Evolutionary conservation across 495 filamentous ascomycete genomes (phyloP), one percentile per base, ranked within the genome.

Genomic region (Podospora pseudoanserina): DNA sequence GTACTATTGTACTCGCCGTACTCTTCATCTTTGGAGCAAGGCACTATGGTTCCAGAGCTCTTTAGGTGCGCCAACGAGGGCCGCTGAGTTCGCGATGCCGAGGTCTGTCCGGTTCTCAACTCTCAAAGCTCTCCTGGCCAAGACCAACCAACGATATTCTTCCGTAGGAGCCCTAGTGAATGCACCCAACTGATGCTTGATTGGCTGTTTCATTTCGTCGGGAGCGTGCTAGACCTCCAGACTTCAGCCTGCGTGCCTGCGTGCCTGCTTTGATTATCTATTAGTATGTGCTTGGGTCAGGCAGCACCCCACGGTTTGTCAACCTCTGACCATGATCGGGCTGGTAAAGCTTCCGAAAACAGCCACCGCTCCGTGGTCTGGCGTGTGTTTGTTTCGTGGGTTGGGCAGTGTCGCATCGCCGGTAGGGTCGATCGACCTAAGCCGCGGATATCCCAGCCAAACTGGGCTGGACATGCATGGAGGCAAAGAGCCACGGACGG

Each of bases 361-460:
- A 61, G 59, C 16, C 59, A 30, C 59, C 23, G 30, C 26, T 61
- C 26, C 59, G 59, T 13, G 59, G 59, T 20, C 16, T 23, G 15
- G 39, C 13, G 39, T 49, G 39, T 16, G 15, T 49, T 49, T 49
- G 39, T 49, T 49, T 49, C 39, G 39, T 49, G 39, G 39, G 39
- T 49, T 49, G 39, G 39, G 66, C 53, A 65, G 32, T 62, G 66
- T 68, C 66, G 66, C 63, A 65, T 63, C 23, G 28, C 30, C 54
- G 69, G 49, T 49, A 66, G 62, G 63, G 39, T 61, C 28, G 23
- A 23, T 65, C 19, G 32, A 34, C 57, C 60, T 67, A 66, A 71
- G 70, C 70, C 70, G 66, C 60, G 63, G 60, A 71, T 68, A 71
- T 63, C 66, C 70, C 58, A 68, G 27, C 26, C 20, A 61, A 61